A percentile compares a stretch with the other conserved stretches of the same genome.
Evolutionary conservation across 2,329 filamentous ascomycete genomes (phyloP).

Genomic region (Lecanicillium sp.): DNA sequence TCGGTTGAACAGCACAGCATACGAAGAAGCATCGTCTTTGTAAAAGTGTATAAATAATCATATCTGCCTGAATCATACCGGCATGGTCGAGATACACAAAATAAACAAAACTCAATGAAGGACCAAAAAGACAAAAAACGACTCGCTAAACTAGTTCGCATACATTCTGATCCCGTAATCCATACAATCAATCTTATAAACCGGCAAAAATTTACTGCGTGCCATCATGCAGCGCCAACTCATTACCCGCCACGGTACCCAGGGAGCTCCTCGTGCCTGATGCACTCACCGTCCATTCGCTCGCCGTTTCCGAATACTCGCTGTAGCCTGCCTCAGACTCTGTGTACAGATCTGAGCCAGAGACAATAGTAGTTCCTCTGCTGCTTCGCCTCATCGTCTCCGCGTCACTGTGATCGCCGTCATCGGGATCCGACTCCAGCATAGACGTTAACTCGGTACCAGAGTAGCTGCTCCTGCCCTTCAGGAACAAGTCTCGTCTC

Average conservation of each 20-base stretch:
- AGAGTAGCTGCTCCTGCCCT: slow-evolving; percentile 16
- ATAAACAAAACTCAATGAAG: slow-evolving; percentile 5
- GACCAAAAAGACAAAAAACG: not conserved
- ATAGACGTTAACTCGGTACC: slow-evolving; percentile 16
- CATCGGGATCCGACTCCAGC: slow-evolving; percentile 13
- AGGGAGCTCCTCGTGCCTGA: slow-evolving; percentile 19
- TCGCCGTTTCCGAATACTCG: slow-evolving; percentile 33
- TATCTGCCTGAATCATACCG: slow-evolving; percentile 4
- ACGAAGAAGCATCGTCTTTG: no score
- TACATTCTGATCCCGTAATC: not conserved
- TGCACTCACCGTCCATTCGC: slow-evolving; percentile 42
- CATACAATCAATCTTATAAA: not conserved
- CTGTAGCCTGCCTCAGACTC: slow-evolving; percentile 29
- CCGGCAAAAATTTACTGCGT: slow-evolving; percentile 11
- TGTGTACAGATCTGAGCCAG: slow-evolving; percentile 27
- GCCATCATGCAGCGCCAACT: slow-evolving; percentile 25
- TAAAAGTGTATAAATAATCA: slow-evolving; percentile 3
- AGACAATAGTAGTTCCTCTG: slow-evolving; percentile 39
- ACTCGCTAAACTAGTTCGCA: not conserved
- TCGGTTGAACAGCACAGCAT: no score
- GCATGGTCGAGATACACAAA: slow-evolving; percentile 6
- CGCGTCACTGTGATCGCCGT: slow-evolving; percentile 37
- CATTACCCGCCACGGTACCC: slow-evolving; percentile 20
- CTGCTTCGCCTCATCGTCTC: slow-evolving; percentile 42
- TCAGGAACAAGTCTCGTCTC: slow-evolving; percentile 3